phyloP scores from a whole-genome alignment of 2,329 filamentous ascomycete genomes.

The Clonostachys sp. region DNA sequence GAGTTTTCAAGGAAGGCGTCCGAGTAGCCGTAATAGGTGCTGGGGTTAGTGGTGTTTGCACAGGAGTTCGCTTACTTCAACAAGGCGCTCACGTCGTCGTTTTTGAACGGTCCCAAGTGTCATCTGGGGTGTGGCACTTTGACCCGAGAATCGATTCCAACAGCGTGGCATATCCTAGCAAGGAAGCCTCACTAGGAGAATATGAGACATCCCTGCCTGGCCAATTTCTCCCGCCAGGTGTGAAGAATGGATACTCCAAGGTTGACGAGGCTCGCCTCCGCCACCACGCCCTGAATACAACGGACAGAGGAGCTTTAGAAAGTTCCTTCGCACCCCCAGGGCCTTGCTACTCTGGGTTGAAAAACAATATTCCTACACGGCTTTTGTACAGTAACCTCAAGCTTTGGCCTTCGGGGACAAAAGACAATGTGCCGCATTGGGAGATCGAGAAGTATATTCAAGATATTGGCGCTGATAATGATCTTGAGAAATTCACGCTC shows the following conservation, averaged over 20 bases:
- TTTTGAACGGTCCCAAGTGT: slow-evolving; percentile 24
- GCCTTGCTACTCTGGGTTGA: slow-evolving; percentile 54
- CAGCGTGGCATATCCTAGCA: slow-evolving; percentile 23
- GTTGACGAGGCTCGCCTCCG: too few species aligned
- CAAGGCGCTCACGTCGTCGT: slow-evolving; percentile 27
- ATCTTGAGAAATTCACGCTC: slow-evolving; percentile 41
- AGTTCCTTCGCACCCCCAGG: slow-evolving; percentile 15
- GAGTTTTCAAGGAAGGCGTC: not conserved
- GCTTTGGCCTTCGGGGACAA: slow-evolving; percentile 54
- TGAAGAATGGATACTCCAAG: not conserved
- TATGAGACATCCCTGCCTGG: slow-evolving; percentile 8
- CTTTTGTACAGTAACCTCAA: slow-evolving; percentile 36
- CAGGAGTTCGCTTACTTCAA: slow-evolving; percentile 27
- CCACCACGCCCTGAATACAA: slow-evolving; percentile 3
- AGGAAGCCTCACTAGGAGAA: slow-evolving; percentile 17
- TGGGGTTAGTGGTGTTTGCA: slow-evolving; percentile 30
- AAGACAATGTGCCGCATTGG: slow-evolving; percentile 52
- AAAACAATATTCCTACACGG: slow-evolving; percentile 71
- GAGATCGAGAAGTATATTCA: slow-evolving; percentile 57
- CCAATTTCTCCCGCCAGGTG: slow-evolving; percentile 1
- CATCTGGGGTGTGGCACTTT: slow-evolving; percentile 33
- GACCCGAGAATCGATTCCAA: slow-evolving; percentile 16
- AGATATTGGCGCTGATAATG: slow-evolving; percentile 43
- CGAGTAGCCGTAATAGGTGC: slow-evolving; percentile 31
- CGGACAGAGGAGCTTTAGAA: not conserved